Conservation (phyloP, 164 flowering plant species). For the Paratinospora sagittata region DNA sequence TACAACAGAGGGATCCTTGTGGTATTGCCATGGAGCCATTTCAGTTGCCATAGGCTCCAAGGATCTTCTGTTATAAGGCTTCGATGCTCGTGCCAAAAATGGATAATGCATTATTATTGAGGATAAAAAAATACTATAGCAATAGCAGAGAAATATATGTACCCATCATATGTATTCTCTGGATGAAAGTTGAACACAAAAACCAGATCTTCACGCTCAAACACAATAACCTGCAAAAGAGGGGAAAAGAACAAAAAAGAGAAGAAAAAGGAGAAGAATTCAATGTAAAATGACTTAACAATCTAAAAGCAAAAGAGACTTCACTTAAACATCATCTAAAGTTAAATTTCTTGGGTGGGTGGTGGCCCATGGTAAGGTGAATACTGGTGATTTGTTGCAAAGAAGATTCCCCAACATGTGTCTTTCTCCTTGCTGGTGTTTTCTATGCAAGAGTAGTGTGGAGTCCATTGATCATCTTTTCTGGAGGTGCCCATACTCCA, state of each 20-base stretch:
- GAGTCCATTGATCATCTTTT: no score
- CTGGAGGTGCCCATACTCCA: no score
- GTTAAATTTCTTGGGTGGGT: no score
- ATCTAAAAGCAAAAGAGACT: not conserved
- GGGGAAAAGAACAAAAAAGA: no score
- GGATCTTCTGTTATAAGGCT: no score
- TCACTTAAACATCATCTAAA: no score
- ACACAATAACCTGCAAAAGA: constrained; percentile 66
- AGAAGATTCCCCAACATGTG: no score
- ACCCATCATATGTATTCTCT: constrained; percentile 82
- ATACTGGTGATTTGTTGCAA: no score
- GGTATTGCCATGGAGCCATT: not conserved
- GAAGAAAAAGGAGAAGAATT: not conserved
- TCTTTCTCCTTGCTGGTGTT: no score
- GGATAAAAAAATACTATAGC: not conserved
- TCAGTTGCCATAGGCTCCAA: not conserved
- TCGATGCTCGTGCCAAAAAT: no score
- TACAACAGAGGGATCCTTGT: not conserved
- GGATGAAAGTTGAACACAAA: constrained; percentile 96
- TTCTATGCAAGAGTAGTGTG: no score
- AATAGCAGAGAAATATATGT: constrained; percentile 14
- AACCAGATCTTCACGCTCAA: constrained; percentile 90
- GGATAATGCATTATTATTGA: not conserved
- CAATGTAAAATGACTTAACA: not conserved
- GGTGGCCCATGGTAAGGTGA: no score